Evolutionary conservation across 805 yeast genomes (phyloP), one percentile per base, ranked within the genome.

Genomic region (Candida xiaguanensis): DNA sequence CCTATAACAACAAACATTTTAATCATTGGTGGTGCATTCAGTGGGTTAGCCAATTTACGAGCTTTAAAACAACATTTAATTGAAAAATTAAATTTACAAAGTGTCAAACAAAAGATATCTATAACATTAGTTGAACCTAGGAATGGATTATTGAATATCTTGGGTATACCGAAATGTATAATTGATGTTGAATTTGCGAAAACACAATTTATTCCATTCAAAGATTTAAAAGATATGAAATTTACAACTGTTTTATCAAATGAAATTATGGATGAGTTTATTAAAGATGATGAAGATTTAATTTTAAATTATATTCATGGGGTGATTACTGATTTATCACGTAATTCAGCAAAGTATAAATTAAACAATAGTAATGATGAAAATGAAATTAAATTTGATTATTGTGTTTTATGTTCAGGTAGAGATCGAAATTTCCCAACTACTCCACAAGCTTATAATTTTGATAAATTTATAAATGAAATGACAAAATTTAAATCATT

Each of bases 341-440:
- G 49, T 12, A 45, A 51, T 4, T 40, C 42, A 11, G 71, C 68
- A 6, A 42, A 48, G 14, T 65, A 63, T 38, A 31, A 39, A 8
- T 45, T 66, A 33, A 48, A 47, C 14, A 38, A 42, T 18, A 39
- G 24, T 22, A 24, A 31, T 2, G 17, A 28, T 13, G 41, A 40
- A 3, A 37, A 38, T 4, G 41, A 40, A 24, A 50, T 65, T 31
- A 50, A 54, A 7, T 76, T 74, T 50, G 77, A 76, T 45, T 75
- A 71, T 45, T 69, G 66, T 15, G 57, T 75, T 8, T 50, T 65
- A 38, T 75, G 79, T 4, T 55, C 74, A 2, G 81, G 81, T 1
- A 58, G 80, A 50, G 60, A 74, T 38, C 56, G 81, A 43, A 56
- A 59, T 30, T 75, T 78, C 78, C 82, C 81, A 11, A 67, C 73